Base-by-base conservation (phyloP, 805 yeast genomes). In the Kazachstania bromeliacearum region DNA sequence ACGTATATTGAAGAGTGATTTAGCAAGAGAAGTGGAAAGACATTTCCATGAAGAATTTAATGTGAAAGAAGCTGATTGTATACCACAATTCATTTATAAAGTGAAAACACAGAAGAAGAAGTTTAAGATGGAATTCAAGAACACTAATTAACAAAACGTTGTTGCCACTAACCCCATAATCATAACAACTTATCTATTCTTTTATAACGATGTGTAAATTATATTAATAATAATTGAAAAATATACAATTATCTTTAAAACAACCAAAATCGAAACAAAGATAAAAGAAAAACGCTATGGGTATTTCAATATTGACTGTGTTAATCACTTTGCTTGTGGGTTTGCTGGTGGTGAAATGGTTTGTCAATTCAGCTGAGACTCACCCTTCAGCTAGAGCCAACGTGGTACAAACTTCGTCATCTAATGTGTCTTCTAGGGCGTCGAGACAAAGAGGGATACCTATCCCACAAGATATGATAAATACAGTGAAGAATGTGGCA, bases 81-180 rank as follows among this genome's bases (percentile, higher is more conserved):
- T 89, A 27, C 85, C 95, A 25, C 87, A 83, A 50, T 92, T 89
- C 55, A 67, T 92, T 37, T 92, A 89, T 62, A 79, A 83, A 49
- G 87, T 85, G 36, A 77, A 76, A 51, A 79, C 85, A 51, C 84
- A 83, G 48, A 69, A 67, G 41, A 62, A 60, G 51, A 67, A 60
- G 22, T 66, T 65, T 48, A 62, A 54, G 39, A 50, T 66, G 59
- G 63, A 59, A 35, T 64, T 65, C 42, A 46, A 26, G 15, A 13
- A 26, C n/a, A n/a, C n/a, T n/a, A n/a, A n/a, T n/a, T n/a, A n/a
- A n/a, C n/a, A n/a, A n/a, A n/a, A n/a, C n/a, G n/a, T n/a, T n/a
- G n/a, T n/a, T n/a, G n/a, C n/a, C n/a, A n/a, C n/a, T n/a, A n/a
- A n/a, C n/a, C n/a, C n/a, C n/a, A n/a, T n/a, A n/a, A n/a, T n/a